Percentiles rank a stretch among this genome's conserved stretches.
These are phyloP conservation scores for Penicillium silybi DNA, from an alignment of 495 filamentous ascomycete genomes.

Conservation along the genomic window DNA sequence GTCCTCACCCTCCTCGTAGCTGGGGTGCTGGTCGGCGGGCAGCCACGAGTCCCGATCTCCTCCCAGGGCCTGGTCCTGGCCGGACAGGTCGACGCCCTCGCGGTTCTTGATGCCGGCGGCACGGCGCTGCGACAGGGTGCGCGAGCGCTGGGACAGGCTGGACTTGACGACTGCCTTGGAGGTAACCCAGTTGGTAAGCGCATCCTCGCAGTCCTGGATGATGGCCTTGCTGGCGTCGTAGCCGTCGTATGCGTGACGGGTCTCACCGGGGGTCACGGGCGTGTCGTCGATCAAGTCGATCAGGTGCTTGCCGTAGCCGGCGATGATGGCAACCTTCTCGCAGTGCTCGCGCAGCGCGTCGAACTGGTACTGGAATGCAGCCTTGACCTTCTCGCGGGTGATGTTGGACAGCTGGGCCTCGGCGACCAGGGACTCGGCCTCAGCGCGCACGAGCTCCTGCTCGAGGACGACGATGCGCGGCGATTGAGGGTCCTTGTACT, in stretches of 20 bases:
- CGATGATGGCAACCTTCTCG: conserved; percentile 97
- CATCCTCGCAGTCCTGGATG: conserved; percentile 98
- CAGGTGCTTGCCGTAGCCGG: conserved; percentile 94
- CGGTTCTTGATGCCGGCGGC: conserved; percentile 58
- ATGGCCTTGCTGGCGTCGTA: conserved; percentile 98
- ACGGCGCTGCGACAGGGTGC: conserved; percentile 80
- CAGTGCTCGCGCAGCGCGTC: conserved; percentile 96
- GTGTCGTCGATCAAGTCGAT: conserved; percentile 94
- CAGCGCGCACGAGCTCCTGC: conserved; percentile 96
- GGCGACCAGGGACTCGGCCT: conserved; percentile 95
- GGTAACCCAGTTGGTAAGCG: conserved; percentile 93
- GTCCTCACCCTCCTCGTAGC: conserved; percentile 56
- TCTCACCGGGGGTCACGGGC: conserved; percentile 95
- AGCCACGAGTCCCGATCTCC: conserved; percentile 85
- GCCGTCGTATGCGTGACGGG: conserved; percentile 91
- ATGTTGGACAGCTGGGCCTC: conserved; percentile 99
- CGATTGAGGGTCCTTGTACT: conserved; percentile 98
- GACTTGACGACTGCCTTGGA: conserved; percentile 84
- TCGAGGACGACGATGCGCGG: conserved; percentile 96
- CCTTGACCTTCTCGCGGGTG: conserved; percentile 98
- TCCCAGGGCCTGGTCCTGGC: conserved; percentile 78
- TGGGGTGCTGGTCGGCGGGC: conserved; percentile 71
- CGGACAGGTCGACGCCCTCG: conserved; percentile 71
- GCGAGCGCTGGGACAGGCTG: conserved; percentile 77
- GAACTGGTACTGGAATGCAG: conserved; percentile 97